Evolutionary conservation across 768 basidiomycete genomes (phyloP).

Genomic region (Nevesoporus exiguus): DNA sequence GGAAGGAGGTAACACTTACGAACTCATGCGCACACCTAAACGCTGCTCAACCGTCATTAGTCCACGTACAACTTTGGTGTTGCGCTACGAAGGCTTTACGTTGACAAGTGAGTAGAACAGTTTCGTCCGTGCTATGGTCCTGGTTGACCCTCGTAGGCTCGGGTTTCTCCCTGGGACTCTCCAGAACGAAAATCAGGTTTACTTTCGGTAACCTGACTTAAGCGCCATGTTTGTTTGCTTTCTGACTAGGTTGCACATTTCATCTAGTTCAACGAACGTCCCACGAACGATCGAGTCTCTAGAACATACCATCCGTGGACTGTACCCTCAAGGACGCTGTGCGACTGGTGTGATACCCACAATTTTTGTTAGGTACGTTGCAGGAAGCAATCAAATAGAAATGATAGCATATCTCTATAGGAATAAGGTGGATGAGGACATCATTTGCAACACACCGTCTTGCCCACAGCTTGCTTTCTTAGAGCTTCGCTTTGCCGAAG

Average conservation of each 20-base stretch:
- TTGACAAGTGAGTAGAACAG: conserved; percentile 50
- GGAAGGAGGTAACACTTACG: conserved; percentile 49
- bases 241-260: neutral
- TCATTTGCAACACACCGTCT: conserved; percentile 63
- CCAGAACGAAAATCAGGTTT: conserved; percentile 42
- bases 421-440: conserved; percentile 67
- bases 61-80: conserved; percentile 63
- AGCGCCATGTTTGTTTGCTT: neutral
- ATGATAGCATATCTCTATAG: conserved; percentile 32
- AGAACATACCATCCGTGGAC: conserved; percentile 68
- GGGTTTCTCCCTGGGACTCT: conserved; percentile 58
- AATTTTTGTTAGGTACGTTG: conserved; percentile 52
- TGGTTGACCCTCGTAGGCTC: conserved; percentile 41
- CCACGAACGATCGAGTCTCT: conserved; percentile 73
- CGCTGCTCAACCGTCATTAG: conserved; percentile 33
- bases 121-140: neutral
- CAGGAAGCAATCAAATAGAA: neutral
- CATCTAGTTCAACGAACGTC: conserved; percentile 64
- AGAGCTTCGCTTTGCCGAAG: conserved; percentile 59
- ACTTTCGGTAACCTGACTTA: conserved; percentile 50
- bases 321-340: conserved; percentile 60
- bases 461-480: conserved; percentile 67
- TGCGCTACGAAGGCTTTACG: conserved; percentile 59
- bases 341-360: conserved; percentile 42
- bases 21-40: neutral